Evolutionary conservation across 768 basidiomycete genomes (phyloP), one percentile per base, ranked within the genome.

Genomic region (Gloeostereum incarnatum): DNA sequence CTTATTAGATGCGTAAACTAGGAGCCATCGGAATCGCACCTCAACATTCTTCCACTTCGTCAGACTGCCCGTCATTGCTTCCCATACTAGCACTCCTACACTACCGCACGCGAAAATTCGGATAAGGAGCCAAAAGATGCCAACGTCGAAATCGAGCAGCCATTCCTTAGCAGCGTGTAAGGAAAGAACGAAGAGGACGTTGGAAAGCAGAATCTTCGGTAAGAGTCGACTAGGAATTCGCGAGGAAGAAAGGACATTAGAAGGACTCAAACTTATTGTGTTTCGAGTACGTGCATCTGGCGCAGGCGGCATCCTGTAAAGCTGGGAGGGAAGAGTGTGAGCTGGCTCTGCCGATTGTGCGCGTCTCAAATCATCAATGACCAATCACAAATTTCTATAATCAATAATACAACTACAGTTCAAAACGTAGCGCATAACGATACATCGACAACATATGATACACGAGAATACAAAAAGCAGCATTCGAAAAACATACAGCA

Each of bases 121-220:
- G 62, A 87, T 78, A 23, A 81, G 64, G 10, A 85, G 65, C 86
- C 84, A 88, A 50, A 86, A 79, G 6, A 81, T 71, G 5, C 79
- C 78, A 16, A 79, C 71, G 53, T 84, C 78, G 26, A 70, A 69
- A 13, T 73, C 63, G 33, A 88, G 58, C 5, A 87, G 57, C 62
- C 75, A 73, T 48, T 78, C 80, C 59, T 82, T 84, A 35, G 73
- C 67, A 5, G 75, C 68, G 55, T 77, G 71, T 24, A 81, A 57
- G 4, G 78, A 67, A 14, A 78, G 56, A 23, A 80, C 79, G 41
- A 81, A 75, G 34, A 84, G 58, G 16, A 73, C 56, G 59, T 85
- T 79, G 0, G 76, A 75, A 27, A 79, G 49, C 40, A 79, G 48
- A 35, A 84, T 65, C 47, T 66, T 69, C 7, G 76, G 71, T 33